Conservation (phyloP, 2,329 filamentous ascomycete genomes). For the Aureobasidium sp. region DNA sequence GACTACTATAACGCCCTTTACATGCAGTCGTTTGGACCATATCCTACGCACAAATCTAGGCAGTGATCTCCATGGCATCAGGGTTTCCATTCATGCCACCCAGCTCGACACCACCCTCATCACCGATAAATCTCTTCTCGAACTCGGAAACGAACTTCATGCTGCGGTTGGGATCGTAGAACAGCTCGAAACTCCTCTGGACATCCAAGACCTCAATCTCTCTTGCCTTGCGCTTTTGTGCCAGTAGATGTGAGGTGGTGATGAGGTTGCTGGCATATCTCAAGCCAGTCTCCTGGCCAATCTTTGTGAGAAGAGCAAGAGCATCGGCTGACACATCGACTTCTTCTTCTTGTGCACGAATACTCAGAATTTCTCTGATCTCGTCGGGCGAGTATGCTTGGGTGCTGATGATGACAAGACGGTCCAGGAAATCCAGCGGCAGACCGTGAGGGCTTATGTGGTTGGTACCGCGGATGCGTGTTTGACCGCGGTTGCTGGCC, state of each 20-base stretch:
- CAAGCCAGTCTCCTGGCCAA: conserved; percentile 83
- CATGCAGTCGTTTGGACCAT: neutral
- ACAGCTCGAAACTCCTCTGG: conserved; percentile 84
- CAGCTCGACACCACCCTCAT: conserved; percentile 73
- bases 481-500: conserved; percentile 91
- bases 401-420: conserved; percentile 93
- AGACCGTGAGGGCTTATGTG: conserved; percentile 85
- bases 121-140: conserved; percentile 87
- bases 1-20: conserved; percentile 1
- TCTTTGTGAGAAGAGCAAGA: conserved; percentile 87
- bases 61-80: conserved; percentile 63
- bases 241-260: conserved; percentile 81
- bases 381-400: conserved; percentile 75
- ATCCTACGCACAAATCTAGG: neutral
- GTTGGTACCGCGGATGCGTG: conserved; percentile 84
- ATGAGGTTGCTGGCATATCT: conserved; percentile 98
- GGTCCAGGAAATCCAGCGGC: conserved; percentile 90
- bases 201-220: conserved; percentile 83
- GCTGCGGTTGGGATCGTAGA: conserved; percentile 82
- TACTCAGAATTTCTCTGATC: conserved; percentile 83
- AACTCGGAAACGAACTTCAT: conserved; percentile 84
- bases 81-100: conserved; percentile 37
- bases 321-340: conserved; percentile 86
- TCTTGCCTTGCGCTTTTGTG: conserved; percentile 74
- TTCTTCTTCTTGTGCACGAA: conserved; percentile 92